Percentiles rank a stretch among this genome's conserved stretches.
These are phyloP conservation scores for Hyphopichia khmerensis DNA, from an alignment of 1,139 yeast genomes.

Conservation along the genomic window DNA sequence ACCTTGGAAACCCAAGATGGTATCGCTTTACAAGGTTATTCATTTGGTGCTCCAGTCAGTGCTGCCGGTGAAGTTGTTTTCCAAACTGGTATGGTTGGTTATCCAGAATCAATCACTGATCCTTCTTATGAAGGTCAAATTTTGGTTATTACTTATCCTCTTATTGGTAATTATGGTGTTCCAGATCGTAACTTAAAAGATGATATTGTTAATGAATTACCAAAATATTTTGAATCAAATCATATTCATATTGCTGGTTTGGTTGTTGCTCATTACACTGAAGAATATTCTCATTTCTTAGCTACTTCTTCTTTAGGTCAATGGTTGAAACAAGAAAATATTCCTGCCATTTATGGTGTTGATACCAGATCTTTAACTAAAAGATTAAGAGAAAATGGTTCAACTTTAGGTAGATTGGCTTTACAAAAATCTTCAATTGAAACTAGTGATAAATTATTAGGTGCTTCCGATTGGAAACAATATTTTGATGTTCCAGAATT, in stretches of 20 bases:
- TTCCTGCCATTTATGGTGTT: slow-evolving; percentile 97
- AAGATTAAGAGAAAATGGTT: slow-evolving; percentile 87
- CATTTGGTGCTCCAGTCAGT: slow-evolving; percentile 90
- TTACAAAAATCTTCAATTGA: slow-evolving; percentile 51
- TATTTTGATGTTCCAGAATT: slow-evolving; percentile 79
- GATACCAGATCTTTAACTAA: slow-evolving; percentile 96
- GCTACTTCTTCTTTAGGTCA: slow-evolving; percentile 89
- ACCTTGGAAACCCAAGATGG: slow-evolving; percentile 94
- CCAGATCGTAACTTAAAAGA: slow-evolving; percentile 83
- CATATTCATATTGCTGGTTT: slow-evolving; percentile 95
- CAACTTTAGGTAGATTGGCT: slow-evolving; percentile 84
- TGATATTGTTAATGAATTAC: slow-evolving; percentile 71
- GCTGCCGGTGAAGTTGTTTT: slow-evolving; percentile 98
- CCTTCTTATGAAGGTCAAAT: slow-evolving; percentile 99
- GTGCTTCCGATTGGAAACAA: slow-evolving; percentile 50
- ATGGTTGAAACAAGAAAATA: slow-evolving; percentile 89
- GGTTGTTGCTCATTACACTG: slow-evolving; percentile 96
- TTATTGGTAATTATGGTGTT: slow-evolving; percentile 99
- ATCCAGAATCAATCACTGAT: slow-evolving; percentile 97
- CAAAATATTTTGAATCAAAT: slow-evolving; percentile 89
- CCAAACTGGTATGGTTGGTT: slow-evolving; percentile 99
- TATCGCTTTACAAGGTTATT: slow-evolving; percentile 86
- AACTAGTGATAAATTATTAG: slow-evolving; percentile 29
- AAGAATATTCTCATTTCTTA: slow-evolving; percentile 89
- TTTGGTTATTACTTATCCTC: slow-evolving; percentile 92